Percentiles rank a stretch among this genome's conserved stretches.
These are phyloP conservation scores for Colletotrichum truncatum DNA, from an alignment of 2,329 filamentous ascomycete genomes.

Conservation along the genomic window DNA sequence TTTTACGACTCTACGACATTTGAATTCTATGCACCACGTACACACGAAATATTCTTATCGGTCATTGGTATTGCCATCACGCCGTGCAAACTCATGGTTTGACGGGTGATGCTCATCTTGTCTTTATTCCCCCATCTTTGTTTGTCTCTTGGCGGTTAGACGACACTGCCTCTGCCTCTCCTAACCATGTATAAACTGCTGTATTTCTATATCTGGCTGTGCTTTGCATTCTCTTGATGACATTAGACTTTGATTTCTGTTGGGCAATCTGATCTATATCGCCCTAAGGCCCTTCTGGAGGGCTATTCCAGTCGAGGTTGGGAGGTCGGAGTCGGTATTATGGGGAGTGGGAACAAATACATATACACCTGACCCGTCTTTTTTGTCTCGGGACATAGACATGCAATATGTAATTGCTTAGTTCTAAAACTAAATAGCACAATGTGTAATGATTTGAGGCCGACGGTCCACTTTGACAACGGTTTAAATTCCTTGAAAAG, in stretches of 20 bases:
- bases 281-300: too few species aligned
- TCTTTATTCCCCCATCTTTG: background rate
- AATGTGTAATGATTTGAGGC: slow-evolving; percentile 16
- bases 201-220: slow-evolving; percentile 4
- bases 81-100: too few species aligned
- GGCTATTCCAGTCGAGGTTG: background rate
- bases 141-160: background rate
- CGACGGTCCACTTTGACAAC: background rate
- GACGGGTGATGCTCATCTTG: background rate
- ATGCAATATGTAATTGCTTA: slow-evolving; percentile 11
- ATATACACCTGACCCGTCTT: background rate
- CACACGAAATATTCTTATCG: background rate
- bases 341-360: background rate
- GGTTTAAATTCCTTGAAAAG: too few species aligned
- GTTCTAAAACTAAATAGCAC: slow-evolving; percentile 4
- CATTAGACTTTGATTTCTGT: background rate
- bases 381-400: slow-evolving; percentile 5
- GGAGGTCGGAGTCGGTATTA: background rate
- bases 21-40: background rate
- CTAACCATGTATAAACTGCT: background rate
- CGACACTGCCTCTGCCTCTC: background rate
- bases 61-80: background rate
- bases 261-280: slow-evolving; percentile 13
- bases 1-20: slow-evolving; percentile 29
- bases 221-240: background rate